Base-by-base conservation (phyloP, 2,329 filamentous ascomycete genomes). In the Fusarium bactridioides region DNA sequence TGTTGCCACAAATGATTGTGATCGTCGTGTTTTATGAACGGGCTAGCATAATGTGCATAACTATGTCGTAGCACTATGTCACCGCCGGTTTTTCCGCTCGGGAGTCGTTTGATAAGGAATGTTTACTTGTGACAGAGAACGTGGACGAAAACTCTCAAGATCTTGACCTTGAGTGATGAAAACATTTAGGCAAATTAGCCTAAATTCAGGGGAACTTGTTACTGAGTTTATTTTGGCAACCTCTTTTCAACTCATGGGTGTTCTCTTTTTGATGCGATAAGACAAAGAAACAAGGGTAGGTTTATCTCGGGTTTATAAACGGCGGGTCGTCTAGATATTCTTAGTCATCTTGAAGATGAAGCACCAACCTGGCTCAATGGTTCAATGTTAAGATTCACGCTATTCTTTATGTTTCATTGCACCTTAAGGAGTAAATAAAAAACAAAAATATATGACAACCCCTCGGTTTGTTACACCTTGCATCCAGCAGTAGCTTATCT, bases 1-100 rank as follows among this genome's bases (percentile, higher is more conserved):
- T 43, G 35, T 44, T 38, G 15, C 51, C 31, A n/a, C 29, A 33
- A 7, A 31, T 45, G n/a, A 69, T 69, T 69, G 40, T 19, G 45
- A 69, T 69, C 51, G 21, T 33, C 58, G 7, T 15, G 18, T 16
- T n/a, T 27, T 19, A 11, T 31, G 7, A 4, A 44, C 1, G 5
- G 7, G 16, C 21, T 41, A 19, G 61, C 33, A 45, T 40, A 35
- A 50, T 18, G 15, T 48, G 37, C 31, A 29, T 23, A 54, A 27
- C 15, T 35, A 31, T 10, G 53, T 44, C 16, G 37, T 43, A 55
- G 33, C 33, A n/a, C 50, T 23, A 55, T 29, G n/a, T 50, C 31
- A 57, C 55, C 31, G 41, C 55, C 8, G 23, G 23, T n/a, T 23
- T 15, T 23, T n/a, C 40, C 15, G 40, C 16, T 8, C 7, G 37